A percentile compares a stretch with the other conserved stretches of the same genome.
Conservation (phyloP, 108 stramenopile species). For the Epipyxis sp. region DNA sequence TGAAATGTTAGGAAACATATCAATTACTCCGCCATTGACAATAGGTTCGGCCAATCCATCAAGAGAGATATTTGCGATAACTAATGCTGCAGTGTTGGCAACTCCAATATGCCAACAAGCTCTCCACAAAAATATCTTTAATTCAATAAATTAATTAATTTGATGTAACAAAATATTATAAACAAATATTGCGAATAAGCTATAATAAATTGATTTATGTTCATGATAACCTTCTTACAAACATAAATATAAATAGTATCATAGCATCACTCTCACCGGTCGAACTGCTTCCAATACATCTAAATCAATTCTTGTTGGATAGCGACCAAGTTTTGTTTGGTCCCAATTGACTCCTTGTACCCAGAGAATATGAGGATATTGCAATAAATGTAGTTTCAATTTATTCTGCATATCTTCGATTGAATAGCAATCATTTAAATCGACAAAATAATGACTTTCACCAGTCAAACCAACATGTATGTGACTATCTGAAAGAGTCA, state of each 20-base stretch:
- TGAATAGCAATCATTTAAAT: slow-evolving; percentile 38
- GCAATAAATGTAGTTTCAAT: slow-evolving; percentile 15
- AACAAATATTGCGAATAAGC: too few species aligned
- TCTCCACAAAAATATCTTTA: slow-evolving; percentile 49
- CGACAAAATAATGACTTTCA: slow-evolving; percentile 40
- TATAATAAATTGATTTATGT: too few species aligned
- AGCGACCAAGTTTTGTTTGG: not conserved
- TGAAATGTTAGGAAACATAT: not conserved
- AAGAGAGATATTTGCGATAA: slow-evolving; percentile 25
- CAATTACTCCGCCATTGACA: not conserved
- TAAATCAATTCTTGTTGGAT: slow-evolving; percentile 42
- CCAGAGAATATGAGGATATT: slow-evolving; percentile 40
- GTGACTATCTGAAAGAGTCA: slow-evolving; percentile 48
- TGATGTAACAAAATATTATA: too few species aligned
- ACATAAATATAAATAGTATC: too few species aligned
- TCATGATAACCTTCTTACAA: too few species aligned
- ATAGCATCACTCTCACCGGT: too few species aligned
- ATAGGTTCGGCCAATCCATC: too few species aligned
- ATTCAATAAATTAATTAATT: too few species aligned
- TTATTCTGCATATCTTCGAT: slow-evolving; percentile 33
- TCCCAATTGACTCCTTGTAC: slow-evolving; percentile 35
- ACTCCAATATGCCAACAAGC: slow-evolving; percentile 52
- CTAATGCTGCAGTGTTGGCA: slow-evolving; percentile 50
- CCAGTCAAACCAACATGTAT: slow-evolving; percentile 39
- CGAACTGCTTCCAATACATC: slow-evolving; percentile 12